Percentiles rank a stretch among this genome's conserved stretches.
Evolutionary conservation across 306 rosid genomes (phyloP).

Genomic region (Vigna reflexopilosa): DNA sequence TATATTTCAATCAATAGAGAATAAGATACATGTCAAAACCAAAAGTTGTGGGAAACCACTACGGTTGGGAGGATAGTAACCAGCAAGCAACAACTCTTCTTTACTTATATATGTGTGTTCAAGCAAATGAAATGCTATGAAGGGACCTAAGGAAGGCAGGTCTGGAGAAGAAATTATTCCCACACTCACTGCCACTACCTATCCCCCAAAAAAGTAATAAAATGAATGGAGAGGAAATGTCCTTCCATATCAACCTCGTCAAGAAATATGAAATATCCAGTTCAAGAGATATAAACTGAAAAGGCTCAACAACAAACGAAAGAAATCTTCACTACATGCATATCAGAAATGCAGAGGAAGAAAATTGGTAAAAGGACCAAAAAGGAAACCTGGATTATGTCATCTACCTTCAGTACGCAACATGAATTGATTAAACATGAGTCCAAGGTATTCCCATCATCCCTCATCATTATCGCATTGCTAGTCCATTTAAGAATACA

Average conservation of each 20-base stretch:
- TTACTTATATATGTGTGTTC: slow-evolving; percentile 8
- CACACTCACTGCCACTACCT: slow-evolving; percentile 1
- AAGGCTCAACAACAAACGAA: too few relatives aligned
- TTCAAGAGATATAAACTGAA: slow-evolving; percentile 49
- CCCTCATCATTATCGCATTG: too few relatives aligned
- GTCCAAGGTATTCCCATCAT: too few relatives aligned
- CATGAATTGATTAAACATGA: too few relatives aligned
- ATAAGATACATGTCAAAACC: slow-evolving; percentile 39
- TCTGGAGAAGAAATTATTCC: slow-evolving; percentile 16
- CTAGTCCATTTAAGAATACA: too few relatives aligned
- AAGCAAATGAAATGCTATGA: slow-evolving; percentile 16
- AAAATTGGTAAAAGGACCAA: too few relatives aligned
- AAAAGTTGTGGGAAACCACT: slow-evolving; percentile 28
- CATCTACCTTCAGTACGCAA: too few relatives aligned
- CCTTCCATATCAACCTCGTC: slow-evolving; percentile 26
- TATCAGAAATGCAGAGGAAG: too few relatives aligned
- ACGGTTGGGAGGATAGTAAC: slow-evolving; percentile 6
- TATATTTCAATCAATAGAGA: slow-evolving; percentile 38
- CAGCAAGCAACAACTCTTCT: slow-evolving; percentile 7
- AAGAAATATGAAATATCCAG: slow-evolving; percentile 38
- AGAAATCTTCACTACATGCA: too few relatives aligned
- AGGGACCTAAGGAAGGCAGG: slow-evolving; percentile 29
- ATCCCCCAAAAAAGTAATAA: neutral
- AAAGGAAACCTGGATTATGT: too few relatives aligned
- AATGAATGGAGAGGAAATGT: slow-evolving; percentile 3